These are phyloP conservation scores for Sphagnum fallax DNA, from an alignment of 228 moss, liverwort and hornwort species.

Conservation along the genomic window DNA sequence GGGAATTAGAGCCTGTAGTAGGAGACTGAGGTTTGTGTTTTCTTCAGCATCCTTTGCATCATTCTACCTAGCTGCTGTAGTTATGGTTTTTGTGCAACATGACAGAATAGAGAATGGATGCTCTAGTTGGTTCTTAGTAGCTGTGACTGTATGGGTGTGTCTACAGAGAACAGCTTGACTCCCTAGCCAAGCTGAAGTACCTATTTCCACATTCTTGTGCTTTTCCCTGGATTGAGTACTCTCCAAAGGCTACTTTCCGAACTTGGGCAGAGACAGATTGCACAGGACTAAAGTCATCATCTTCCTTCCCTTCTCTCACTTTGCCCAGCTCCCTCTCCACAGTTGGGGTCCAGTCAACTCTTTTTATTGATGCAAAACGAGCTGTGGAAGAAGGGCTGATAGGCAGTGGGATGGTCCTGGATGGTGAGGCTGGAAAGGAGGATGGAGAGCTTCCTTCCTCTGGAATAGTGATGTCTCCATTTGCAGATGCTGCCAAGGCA, in stretches of 20 bases:
- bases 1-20: too few relatives aligned
- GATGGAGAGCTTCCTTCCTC: conserved; percentile 91
- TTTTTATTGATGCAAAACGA: neutral
- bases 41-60: too few relatives aligned
- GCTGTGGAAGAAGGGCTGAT: neutral
- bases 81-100: too few relatives aligned
- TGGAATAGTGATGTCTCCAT: conserved; percentile 11
- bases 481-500: conserved; percentile 26
- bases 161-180: conserved; percentile 81
- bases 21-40: too few relatives aligned
- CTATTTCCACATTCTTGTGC: conserved; percentile 52
- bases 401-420: conserved; percentile 17
- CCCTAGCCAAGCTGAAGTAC: conserved; percentile 70
- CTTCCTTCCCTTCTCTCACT: conserved; percentile 19
- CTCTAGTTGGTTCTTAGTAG: too few relatives aligned
- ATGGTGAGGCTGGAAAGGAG: conserved; percentile 81
- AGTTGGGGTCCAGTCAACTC: conserved; percentile 18
- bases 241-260: conserved; percentile 56
- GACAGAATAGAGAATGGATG: too few relatives aligned
- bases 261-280: conserved; percentile 62
- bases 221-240: conserved; percentile 53
- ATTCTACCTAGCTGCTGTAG: too few relatives aligned
- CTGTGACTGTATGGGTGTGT: neutral
- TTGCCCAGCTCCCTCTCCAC: conserved; percentile 12
- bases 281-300: conserved; percentile 32